Evolutionary conservation across 192 early-diverging fungal species (phyloP).

Genomic region (Entomortierella lignicola): DNA sequence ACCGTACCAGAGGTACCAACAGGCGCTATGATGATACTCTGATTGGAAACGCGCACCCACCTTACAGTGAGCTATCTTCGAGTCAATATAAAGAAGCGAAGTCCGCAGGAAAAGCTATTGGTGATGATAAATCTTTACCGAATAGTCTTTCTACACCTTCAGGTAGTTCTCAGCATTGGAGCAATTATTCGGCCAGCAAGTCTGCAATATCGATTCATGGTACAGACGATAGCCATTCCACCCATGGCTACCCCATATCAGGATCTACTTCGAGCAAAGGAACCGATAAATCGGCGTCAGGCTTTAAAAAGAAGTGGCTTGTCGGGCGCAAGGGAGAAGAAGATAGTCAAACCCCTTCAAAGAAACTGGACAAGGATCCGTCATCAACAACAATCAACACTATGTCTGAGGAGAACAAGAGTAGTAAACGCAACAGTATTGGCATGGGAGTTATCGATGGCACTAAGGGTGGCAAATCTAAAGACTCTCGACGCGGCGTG

Average conservation of each 20-base stretch:
- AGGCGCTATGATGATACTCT: background rate
- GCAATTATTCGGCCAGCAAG: conserved; percentile 3
- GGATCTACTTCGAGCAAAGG: background rate
- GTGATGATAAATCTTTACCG: background rate
- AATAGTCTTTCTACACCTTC: background rate
- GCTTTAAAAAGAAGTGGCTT: conserved; percentile 28
- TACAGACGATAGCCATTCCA: background rate
- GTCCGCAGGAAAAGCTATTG: background rate
- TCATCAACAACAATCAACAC: background rate
- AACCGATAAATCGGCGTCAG: background rate
- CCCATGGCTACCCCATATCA: background rate
- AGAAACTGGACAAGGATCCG: conserved; percentile 1
- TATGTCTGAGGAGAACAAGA: background rate
- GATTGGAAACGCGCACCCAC: background rate
- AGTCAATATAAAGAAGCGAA: background rate
- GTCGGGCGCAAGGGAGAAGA: conserved; percentile 17
- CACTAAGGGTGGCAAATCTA: conserved; percentile 18
- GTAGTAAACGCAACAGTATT: conserved; percentile 5
- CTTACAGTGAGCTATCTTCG: background rate
- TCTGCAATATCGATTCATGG: background rate
- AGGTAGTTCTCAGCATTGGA: too few relatives aligned
- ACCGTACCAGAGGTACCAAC: background rate
- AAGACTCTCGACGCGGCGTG: conserved; percentile 17
- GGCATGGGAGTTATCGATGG: background rate
- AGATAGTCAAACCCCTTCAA: conserved; percentile 4